Evolutionary conservation across 305 asterid genomes (phyloP), one percentile per base, ranked within the genome.

Genomic region (Striga hermonthica): DNA sequence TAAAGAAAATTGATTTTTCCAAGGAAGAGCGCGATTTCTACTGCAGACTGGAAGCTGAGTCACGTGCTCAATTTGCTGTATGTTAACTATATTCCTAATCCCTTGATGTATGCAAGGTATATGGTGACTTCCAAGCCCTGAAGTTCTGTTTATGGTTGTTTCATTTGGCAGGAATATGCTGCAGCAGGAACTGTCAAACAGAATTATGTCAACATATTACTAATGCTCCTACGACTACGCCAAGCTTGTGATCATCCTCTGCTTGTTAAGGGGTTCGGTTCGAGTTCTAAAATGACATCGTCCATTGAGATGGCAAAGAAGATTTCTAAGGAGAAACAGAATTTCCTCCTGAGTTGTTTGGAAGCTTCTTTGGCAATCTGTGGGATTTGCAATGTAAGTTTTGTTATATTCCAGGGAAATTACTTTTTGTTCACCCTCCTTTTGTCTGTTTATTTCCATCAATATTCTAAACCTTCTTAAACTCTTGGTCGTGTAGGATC

Each of bases 171-270:
- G 99, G 96, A 86, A 85, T 94, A 88, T 69, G 97, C 95, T 52
- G 98, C 95, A 61, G 95, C 95, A 59, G 99, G 99, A 71, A 94
- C 99, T 41, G 91, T 94, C 52, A 86, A 88, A 76, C 95, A 94
- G 78, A 94, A 94, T 73, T 94, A 94, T 77, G 90, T 94, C 50
- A 94, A 94, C 79, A 94, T 94, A 72, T 70, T 91, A 37, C 71
- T 91, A 78, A 85, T 94, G 99, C 98, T 94, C 80, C 69, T 94
- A 77, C 85, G 98, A 65, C 94, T 94, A 75, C 82, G 97, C 65
- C 98, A 94, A 85, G 98, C 99, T 72, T 94, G 96, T 80, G 99
- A 90, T 77, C 99, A 94, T 65, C 99, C 99, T 73, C 96, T 94
- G 74, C 99, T 91, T 69, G 90, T 91, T 62, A 88, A 81, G 77